These are phyloP conservation scores for Hyaloscypha variabilis DNA, from an alignment of 495 filamentous ascomycete species.

Conservation along the genomic window DNA sequence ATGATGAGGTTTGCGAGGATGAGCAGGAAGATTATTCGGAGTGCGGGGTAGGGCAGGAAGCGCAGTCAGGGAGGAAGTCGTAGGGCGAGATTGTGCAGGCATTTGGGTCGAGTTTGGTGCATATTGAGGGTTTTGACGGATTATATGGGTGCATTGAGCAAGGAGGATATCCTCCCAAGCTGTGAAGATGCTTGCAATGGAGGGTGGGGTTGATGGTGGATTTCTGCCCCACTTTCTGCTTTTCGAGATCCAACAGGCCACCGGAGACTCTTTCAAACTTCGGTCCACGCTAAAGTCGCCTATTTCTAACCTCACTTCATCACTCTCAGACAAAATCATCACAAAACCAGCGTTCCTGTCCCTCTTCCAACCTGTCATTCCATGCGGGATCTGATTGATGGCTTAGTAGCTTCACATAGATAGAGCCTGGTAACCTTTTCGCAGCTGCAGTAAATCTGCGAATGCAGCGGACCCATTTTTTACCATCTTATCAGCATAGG, in stretches of 20 bases:
- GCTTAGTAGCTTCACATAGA: no score
- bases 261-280: background rate
- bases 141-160: no score
- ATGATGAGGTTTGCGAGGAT: conserved; percentile 66
- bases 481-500: no score
- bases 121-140: conserved; percentile 10
- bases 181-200: background rate
- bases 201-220: background rate
- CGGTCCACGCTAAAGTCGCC: no score
- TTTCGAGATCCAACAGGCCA: background rate
- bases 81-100: conserved; percentile 4
- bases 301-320: no score
- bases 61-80: conserved; percentile 20
- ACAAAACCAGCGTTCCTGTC: no score
- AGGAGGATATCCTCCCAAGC: background rate
- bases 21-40: conserved; percentile 68
- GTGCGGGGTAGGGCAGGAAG: conserved; percentile 63
- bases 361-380: no score
- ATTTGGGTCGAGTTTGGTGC: conserved; percentile 11
- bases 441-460: no score
- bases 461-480: no score
- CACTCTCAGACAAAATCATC: no score
- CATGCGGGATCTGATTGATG: no score
- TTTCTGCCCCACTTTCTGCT: background rate
- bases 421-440: no score